Evolutionary conservation across 495 filamentous ascomycete species (phyloP), one percentile per base, ranked within the genome.

Genomic region (Neurospora hispaniola): DNA sequence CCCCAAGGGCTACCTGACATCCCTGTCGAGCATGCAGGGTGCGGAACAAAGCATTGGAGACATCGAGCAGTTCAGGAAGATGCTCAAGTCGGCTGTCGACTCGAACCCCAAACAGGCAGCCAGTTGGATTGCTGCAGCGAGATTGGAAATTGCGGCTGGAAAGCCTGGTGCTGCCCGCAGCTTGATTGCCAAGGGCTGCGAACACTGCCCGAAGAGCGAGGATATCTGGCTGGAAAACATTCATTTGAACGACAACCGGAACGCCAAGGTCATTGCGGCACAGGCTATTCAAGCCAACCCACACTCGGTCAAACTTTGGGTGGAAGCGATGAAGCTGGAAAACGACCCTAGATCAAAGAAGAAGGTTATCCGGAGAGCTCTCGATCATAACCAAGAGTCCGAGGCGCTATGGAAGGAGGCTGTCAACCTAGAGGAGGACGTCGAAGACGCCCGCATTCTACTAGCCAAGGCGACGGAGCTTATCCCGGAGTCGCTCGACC

Each of bases 161-260:
- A 96, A 94, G 76, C 91, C 92, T 71, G 93, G 94, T 38, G 89
- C 92, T 8, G 95, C 96, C 20, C 88, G 94, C 71, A 94, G 90
- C 71, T 83, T 94, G 69, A 97, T 98, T 71, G 88, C 91, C 3
- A 88, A 91, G 76, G 96, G 96, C 12, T 95, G 93, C 78, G 90
- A 94, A 73, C 88, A 93, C 74, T 98, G 94, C 78, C 95, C 96
- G 1, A 94, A 95, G 80, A 97, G 90, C 74, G 94, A 97, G 81
- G 96, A 98, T 79, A 92, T 89, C 20, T 99, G 96, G 96, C 85
- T 98, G 35, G 95, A 98, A 78, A 94, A 92, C 72, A 98, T 99
- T 70, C 89, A 94, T 72, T 85, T 98, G 0, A 96, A 97, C 76
- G 93, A 97, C 79, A 89, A 91, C 40, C 91, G 93, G 27, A 99